phyloP scores from a whole-genome alignment of 306 rosid genomes.

The Mucuna pruriens region DNA sequence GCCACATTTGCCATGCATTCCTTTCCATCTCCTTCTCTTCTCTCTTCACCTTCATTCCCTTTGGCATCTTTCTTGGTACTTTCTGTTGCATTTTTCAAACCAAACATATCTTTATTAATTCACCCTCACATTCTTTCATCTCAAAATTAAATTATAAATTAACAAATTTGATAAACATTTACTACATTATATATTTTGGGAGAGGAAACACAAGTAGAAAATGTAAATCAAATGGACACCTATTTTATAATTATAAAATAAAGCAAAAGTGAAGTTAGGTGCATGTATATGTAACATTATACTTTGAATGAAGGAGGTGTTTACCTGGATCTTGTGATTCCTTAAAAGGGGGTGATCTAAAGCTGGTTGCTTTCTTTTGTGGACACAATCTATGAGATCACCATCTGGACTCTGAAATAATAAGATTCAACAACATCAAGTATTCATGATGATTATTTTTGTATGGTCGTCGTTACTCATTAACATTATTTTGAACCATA shows the following conservation, averaged over 20 bases:
- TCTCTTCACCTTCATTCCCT: slow-evolving; percentile 14
- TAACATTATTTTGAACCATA: neutral
- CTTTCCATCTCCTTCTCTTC: neutral
- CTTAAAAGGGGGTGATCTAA: slow-evolving; percentile 65
- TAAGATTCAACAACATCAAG: neutral
- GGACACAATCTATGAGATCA: slow-evolving; percentile 64
- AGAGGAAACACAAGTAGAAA: no score
- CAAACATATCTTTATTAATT: no score
- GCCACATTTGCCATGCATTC: slow-evolving; percentile 76
- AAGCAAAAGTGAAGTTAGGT: neutral
- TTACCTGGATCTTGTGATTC: slow-evolving; percentile 72
- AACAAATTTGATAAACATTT: no score
- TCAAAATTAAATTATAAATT: no score
- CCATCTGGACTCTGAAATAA: slow-evolving; percentile 76
- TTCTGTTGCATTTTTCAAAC: slow-evolving; percentile 52
- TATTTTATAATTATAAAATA: neutral
- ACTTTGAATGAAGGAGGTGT: neutral
- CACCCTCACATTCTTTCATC: no score
- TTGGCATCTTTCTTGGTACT: slow-evolving; percentile 64
- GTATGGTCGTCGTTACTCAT: neutral
- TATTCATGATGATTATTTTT: neutral
- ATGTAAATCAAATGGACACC: neutral
- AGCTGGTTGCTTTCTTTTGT: slow-evolving; percentile 66
- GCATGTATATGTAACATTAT: neutral
- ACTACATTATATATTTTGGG: no score